Evolutionary conservation across 352 stramenopile genomes (phyloP).

Genomic region (Pythium sukuiense): DNA sequence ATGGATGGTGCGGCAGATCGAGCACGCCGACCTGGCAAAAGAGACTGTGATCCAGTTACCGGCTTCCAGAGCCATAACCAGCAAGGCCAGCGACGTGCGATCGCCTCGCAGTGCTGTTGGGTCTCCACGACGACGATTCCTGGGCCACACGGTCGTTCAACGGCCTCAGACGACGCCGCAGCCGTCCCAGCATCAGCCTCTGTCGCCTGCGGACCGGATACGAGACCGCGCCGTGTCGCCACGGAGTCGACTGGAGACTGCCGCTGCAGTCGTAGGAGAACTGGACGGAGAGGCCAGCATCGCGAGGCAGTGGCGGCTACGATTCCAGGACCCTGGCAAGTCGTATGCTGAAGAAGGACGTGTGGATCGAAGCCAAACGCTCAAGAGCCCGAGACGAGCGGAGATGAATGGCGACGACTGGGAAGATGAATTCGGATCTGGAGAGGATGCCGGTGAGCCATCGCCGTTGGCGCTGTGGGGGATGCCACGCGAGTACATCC

Average conservation of each 20-base stretch:
- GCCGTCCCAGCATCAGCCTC: background rate
- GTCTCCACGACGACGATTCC: slow-evolving; percentile 22
- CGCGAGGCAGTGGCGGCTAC: slow-evolving; percentile 47
- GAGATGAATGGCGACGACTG: slow-evolving; percentile 8
- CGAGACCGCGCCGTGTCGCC: background rate
- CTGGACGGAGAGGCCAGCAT: slow-evolving; percentile 33
- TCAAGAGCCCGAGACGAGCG: slow-evolving; percentile 32
- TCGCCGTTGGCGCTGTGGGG: slow-evolving; percentile 61
- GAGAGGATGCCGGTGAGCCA: slow-evolving; percentile 9
- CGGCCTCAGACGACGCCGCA: slow-evolving; percentile 20
- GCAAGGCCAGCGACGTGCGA: background rate
- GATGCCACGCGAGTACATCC: slow-evolving; percentile 64
- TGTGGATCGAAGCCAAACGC: slow-evolving; percentile 54
- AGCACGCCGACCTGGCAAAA: slow-evolving; percentile 62
- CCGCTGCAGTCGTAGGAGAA: slow-evolving; percentile 1
- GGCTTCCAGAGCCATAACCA: slow-evolving; percentile 11
- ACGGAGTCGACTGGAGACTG: slow-evolving; percentile 18
- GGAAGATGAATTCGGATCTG: background rate
- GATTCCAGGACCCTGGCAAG: slow-evolving; percentile 40
- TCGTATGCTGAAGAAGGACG: slow-evolving; percentile 35
- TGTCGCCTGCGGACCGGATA: slow-evolving; percentile 12
- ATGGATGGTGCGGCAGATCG: slow-evolving; percentile 79
- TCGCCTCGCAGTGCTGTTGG: slow-evolving; percentile 22
- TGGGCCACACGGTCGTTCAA: slow-evolving; percentile 14
- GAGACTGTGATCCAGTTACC: slow-evolving; percentile 65